Evolutionary conservation across 768 basidiomycete genomes (phyloP), one percentile per base, ranked within the genome.

Genomic region (Coprinellus micaceus): DNA sequence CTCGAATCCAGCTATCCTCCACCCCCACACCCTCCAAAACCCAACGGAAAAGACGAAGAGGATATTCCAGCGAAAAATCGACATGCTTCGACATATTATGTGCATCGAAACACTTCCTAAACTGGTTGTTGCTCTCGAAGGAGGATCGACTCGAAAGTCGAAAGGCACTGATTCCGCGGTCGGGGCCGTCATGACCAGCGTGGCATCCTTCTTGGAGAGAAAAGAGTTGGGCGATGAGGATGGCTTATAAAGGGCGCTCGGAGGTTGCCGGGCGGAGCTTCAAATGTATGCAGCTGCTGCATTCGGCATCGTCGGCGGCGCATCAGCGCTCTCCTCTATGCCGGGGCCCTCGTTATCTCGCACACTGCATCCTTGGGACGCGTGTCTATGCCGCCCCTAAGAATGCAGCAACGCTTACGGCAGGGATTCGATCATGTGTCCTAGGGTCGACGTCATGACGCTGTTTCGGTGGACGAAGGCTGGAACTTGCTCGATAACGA

Each of bases 101-200:
- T 67, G 64, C 65, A 67, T 64, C 75, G 69, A 65, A 72, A 77
- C 73, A 77, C 74, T 78, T 78, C 77, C 77, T 78, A 77, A 66
- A 60, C 74, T 75, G 75, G 73, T 67, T 63, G 59, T 67, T 52
- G n/a, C 17, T 77, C 73, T 75, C 64, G 76, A 75, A 76, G 76
- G 69, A 69, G 58, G 57, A 62, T 53, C 58, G 67, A 71, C 69
- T 66, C 67, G 56, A 59, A 65, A 67, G 73, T 72, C 73, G 72
- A 67, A 72, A 74, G 77, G 77, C 77, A 77, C 77, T 77, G 76
- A 67, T 71, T 74, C 73, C 74, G 71, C 68, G 75, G 73, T 78
- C 67, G 54, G 60, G 60, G 59, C 59, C 73, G 66, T 64, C 62
- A 64, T 71, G 72, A 74, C 74, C 75, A 78, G 76, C 76, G 75